phyloP scores from a whole-genome alignment of 2,329 filamentous ascomycete genomes.

The Phoma sp. region DNA sequence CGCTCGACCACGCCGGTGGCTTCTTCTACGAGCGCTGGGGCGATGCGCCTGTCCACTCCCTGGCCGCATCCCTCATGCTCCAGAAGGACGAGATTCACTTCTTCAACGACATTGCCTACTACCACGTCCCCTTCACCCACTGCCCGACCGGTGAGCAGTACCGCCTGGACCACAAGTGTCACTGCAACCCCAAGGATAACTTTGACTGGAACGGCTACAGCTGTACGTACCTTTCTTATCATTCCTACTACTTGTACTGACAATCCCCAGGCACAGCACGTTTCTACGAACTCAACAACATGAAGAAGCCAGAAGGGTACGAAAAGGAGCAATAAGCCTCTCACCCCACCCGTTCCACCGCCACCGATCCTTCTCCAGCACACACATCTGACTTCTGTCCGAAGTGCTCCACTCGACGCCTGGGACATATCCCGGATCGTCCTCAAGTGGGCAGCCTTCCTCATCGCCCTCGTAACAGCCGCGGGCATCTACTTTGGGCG shows the following conservation, averaged over 20 bases:
- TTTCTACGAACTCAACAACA: constrained; percentile 82
- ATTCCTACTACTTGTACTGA: constrained; percentile 18
- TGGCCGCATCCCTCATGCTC: constrained; percentile 85
- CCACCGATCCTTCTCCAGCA: constrained; percentile 13
- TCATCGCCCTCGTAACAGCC: neutral
- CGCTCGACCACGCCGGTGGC: constrained; percentile 86
- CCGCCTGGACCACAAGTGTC: constrained; percentile 84
- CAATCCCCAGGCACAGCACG: constrained; percentile 78
- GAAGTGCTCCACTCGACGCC: constrained; percentile 15
- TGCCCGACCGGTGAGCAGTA: constrained; percentile 91
- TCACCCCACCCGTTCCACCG: constrained; percentile 11
- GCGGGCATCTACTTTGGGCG: constrained; percentile 14
- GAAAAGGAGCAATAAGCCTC: constrained; percentile 67
- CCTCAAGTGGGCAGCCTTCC: neutral
- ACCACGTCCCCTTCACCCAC: constrained; percentile 96
- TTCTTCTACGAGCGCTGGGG: constrained; percentile 99
- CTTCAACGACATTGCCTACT: constrained; percentile 99
- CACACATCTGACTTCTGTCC: constrained; percentile 28
- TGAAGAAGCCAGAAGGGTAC: constrained; percentile 85
- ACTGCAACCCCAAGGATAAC: constrained; percentile 95
- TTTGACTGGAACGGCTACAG: constrained; percentile 99
- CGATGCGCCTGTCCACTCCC: constrained; percentile 97
- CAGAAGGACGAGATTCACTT: constrained; percentile 96
- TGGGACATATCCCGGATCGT: constrained; percentile 8
- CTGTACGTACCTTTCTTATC: constrained; percentile 63